phyloP scores from a whole-genome alignment of 1,284 basidiomycete genomes.

The Mycena citricolor region DNA sequence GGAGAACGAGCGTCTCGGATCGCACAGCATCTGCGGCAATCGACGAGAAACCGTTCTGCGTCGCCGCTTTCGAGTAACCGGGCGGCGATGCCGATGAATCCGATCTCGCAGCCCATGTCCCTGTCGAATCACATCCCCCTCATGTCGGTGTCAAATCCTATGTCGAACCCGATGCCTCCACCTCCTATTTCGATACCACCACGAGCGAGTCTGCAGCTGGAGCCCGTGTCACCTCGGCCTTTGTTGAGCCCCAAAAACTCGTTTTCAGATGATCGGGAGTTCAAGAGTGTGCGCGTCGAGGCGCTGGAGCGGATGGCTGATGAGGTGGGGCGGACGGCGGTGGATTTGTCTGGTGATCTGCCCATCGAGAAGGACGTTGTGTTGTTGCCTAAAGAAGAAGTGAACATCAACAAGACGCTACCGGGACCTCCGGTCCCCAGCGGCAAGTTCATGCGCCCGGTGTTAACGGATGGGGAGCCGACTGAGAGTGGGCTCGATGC shows the following conservation, averaged over 20 bases:
- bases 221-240: constrained; percentile 57
- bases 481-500: constrained; percentile 48
- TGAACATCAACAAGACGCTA: constrained; percentile 54
- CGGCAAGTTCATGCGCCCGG: constrained; percentile 29
- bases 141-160: no score
- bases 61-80: constrained; percentile 58
- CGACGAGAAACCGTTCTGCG: constrained; percentile 56
- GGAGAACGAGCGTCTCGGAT: constrained; percentile 59
- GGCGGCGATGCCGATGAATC: no score
- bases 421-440: constrained; percentile 54
- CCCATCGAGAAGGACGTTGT: constrained; percentile 29
- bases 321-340: constrained; percentile 40
- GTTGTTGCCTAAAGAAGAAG: no score
- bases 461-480: constrained; percentile 1
- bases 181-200: constrained; percentile 32
- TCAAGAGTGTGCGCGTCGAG: constrained; percentile 60
- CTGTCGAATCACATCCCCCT: no score
- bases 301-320: constrained; percentile 69
- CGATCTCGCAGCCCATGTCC: no score
- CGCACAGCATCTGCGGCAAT: constrained; percentile 55
- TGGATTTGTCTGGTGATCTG: constrained; percentile 42
- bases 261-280: constrained; percentile 39
- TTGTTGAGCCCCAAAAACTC: constrained; percentile 58
- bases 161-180: no score
- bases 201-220: constrained; percentile 11